phyloP scores from a whole-genome alignment of 495 filamentous ascomycete species.

The Talaromyces wortmannii region DNA sequence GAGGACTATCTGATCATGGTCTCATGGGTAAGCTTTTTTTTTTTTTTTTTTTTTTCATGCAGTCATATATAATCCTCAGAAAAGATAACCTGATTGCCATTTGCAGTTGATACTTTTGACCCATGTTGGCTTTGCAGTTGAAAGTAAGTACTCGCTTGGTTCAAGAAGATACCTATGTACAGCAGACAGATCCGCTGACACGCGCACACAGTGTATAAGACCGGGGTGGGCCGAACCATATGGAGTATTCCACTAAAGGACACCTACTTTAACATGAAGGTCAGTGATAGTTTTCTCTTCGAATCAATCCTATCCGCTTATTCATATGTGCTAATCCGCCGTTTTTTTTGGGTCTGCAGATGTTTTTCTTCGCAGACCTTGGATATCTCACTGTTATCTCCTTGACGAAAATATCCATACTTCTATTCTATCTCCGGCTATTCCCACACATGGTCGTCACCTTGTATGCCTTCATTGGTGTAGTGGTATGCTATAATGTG shows the following conservation, averaged over 20 bases:
- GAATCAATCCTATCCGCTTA: neutral
- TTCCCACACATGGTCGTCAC: conserved; percentile 28
- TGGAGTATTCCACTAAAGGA: neutral
- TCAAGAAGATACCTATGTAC: neutral
- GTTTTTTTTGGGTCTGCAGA: neutral
- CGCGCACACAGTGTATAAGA: neutral
- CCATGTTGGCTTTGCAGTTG: neutral
- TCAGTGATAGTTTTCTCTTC: neutral
- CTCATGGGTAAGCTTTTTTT: neutral
- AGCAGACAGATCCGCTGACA: neutral
- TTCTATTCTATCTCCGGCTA: conserved; percentile 30
- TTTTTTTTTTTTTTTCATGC: neutral
- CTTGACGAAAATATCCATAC: conserved; percentile 31
- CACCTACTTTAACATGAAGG: neutral
- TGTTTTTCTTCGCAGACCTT: neutral
- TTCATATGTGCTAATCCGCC: neutral
- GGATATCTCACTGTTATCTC: conserved; percentile 11
- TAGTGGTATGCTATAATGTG: conserved; percentile 14
- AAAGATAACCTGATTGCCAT: neutral
- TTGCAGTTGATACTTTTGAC: neutral
- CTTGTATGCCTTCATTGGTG: conserved; percentile 26
- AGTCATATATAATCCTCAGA: neutral
- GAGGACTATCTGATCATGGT: neutral
- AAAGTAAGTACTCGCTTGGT: neutral
- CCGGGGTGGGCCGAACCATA: neutral